Evolutionary conservation across 2,329 filamentous ascomycete species (phyloP).

Genomic region (Leptodontidium sp.): DNA sequence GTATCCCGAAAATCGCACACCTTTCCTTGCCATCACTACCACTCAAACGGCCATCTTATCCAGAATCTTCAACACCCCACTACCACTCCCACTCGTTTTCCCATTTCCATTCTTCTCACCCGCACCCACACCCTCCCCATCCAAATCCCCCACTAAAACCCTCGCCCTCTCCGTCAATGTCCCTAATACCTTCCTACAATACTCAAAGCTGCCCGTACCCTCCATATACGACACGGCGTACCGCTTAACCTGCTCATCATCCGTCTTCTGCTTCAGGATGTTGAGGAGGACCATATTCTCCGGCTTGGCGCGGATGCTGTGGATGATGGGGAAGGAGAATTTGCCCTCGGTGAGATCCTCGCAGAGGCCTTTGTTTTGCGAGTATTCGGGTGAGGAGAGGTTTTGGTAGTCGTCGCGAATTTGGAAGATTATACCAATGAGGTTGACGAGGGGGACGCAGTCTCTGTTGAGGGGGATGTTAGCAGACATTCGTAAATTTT

Average conservation of each 20-base stretch:
- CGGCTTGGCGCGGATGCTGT: constrained; percentile 83
- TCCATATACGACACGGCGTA: constrained; percentile 95
- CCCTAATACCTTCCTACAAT: constrained; percentile 74
- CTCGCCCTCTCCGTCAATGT: constrained; percentile 67
- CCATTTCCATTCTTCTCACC: constrained; percentile 63
- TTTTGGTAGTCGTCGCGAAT: constrained; percentile 96
- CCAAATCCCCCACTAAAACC: constrained; percentile 69
- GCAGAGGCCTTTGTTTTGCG: constrained; percentile 89
- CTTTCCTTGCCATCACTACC: neutral
- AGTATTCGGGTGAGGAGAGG: constrained; percentile 77
- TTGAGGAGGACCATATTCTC: constrained; percentile 83
- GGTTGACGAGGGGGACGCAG: constrained; percentile 84
- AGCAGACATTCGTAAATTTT: neutral
- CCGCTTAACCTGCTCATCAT: constrained; percentile 85
- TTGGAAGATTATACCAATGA: constrained; percentile 87
- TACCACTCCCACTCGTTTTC: constrained; percentile 32
- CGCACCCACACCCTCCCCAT: constrained; percentile 68
- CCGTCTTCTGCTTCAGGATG: constrained; percentile 89
- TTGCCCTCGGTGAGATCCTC: constrained; percentile 97
- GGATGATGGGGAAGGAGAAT: constrained; percentile 95
- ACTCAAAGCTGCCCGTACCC: constrained; percentile 86
- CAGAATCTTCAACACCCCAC: constrained; percentile 70
- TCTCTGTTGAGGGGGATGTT: constrained; percentile 55
- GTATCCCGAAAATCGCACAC: neutral
- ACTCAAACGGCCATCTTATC: constrained; percentile 64